Conservation (phyloP, 2,329 filamentous ascomycete species). For the Trichoderma arundinaceum region DNA sequence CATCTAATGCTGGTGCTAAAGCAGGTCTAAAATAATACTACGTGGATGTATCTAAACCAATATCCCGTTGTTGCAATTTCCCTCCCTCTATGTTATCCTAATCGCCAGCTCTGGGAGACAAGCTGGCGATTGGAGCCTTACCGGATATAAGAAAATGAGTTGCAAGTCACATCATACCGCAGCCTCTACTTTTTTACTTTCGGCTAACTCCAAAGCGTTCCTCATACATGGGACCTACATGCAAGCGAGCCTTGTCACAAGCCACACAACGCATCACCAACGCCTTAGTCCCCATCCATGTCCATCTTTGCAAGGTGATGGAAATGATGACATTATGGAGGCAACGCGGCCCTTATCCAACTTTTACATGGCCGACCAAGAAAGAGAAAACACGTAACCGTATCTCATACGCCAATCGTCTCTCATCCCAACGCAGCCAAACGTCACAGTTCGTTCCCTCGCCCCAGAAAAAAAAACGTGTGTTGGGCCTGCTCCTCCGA, state of each 20-base stretch:
- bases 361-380: not conserved
- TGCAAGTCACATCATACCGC: not conserved
- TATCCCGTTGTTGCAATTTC: not conserved
- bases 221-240: not conserved
- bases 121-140: not conserved
- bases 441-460: too few species aligned
- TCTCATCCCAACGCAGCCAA: not conserved
- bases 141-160: not conserved
- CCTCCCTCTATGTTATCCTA: not conserved
- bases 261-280: not conserved
- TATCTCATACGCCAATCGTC: not conserved
- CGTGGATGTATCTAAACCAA: conserved; percentile 9
- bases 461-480: not conserved
- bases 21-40: not conserved
- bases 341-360: too few species aligned
- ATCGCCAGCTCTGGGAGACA: not conserved
- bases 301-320: not conserved
- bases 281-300: not conserved
- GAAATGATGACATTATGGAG: not conserved
- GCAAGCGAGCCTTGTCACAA: not conserved
- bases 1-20: not conserved
- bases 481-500: not conserved
- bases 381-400: not conserved
- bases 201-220: not conserved
- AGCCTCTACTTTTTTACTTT: not conserved